Percentiles rank a stretch among this genome's conserved stretches.
Conservation (phyloP, 2,329 filamentous ascomycete genomes). For the Aschersonia sp. region DNA sequence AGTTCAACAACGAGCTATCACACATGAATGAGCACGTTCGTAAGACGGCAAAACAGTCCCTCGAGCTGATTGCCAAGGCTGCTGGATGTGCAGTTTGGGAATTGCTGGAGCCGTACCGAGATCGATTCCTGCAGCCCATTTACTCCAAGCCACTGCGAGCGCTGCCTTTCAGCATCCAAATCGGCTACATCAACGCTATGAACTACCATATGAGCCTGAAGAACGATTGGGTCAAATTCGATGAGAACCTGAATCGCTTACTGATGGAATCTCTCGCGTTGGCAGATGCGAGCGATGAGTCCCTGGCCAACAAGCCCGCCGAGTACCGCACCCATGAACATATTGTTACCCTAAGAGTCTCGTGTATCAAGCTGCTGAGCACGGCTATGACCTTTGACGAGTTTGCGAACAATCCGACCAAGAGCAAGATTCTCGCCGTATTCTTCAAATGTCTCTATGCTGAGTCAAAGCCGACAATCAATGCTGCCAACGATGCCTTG, state of each 20-base stretch:
- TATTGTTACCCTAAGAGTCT: conserved; percentile 81
- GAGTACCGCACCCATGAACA: conserved; percentile 93
- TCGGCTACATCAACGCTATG: conserved; percentile 95
- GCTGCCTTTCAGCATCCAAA: conserved; percentile 86
- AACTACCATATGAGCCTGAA: conserved; percentile 88
- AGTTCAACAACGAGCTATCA: conserved; percentile 75
- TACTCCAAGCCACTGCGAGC: conserved; percentile 91
- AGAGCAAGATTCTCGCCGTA: conserved; percentile 69
- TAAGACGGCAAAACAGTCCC: conserved; percentile 66
- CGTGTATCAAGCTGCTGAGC: conserved; percentile 84
- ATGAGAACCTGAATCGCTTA: conserved; percentile 78
- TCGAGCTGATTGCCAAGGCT: conserved; percentile 68
- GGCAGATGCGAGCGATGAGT: conserved; percentile 89
- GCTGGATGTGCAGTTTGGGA: conserved; percentile 72
- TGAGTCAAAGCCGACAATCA: conserved; percentile 80
- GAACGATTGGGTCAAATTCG: conserved; percentile 78
- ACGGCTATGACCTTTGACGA: conserved; percentile 90
- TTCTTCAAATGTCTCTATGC: conserved; percentile 98
- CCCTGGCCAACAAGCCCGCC: conserved; percentile 76
- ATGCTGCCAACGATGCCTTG: conserved; percentile 81
- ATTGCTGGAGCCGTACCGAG: conserved; percentile 77
- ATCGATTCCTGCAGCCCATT: conserved; percentile 77
- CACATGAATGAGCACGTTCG: conserved; percentile 96
- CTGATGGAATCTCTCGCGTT: conserved; percentile 88
- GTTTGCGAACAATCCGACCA: conserved; percentile 58